phyloP scores from a whole-genome alignment of 2,329 filamentous ascomycete species.

The Furcasterigmium furcatum region DNA sequence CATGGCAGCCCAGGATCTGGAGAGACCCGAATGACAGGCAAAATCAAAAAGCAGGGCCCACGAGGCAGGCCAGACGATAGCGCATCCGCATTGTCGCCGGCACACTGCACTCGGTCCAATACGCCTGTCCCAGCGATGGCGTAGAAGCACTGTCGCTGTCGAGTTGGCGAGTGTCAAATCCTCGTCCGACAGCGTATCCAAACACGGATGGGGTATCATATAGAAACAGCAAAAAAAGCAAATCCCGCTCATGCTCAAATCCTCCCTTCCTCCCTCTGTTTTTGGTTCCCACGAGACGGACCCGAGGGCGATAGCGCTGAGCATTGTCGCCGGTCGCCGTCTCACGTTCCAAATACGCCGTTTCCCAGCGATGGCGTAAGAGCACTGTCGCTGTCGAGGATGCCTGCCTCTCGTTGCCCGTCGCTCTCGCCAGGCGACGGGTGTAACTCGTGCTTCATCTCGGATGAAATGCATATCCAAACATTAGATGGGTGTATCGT shows the following conservation, averaged over 20 bases:
- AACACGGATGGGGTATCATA: slow-evolving; percentile 54
- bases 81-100: slow-evolving; percentile 51
- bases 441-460: slow-evolving; percentile 10
- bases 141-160: slow-evolving; percentile 42
- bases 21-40: not conserved
- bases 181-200: slow-evolving; percentile 43
- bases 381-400: slow-evolving; percentile 36
- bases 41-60: slow-evolving; percentile 10
- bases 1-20: not conserved
- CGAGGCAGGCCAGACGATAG: slow-evolving; percentile 34
- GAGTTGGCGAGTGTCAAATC: slow-evolving; percentile 17
- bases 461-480: slow-evolving; percentile 23
- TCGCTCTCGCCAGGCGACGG: slow-evolving; percentile 7
- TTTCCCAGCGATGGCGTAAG: slow-evolving; percentile 43
- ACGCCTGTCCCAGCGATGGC: slow-evolving; percentile 45
- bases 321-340: slow-evolving; percentile 45
- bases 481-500: slow-evolving; percentile 16
- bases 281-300: slow-evolving; percentile 10
- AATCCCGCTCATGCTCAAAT: not conserved
- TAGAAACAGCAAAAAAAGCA: slow-evolving; percentile 16
- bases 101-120: slow-evolving; percentile 35
- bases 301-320: slow-evolving; percentile 43
- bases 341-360: slow-evolving; percentile 39
- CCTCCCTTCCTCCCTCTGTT: not conserved
- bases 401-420: slow-evolving; percentile 11